These are phyloP conservation scores for Auricularia sp. DNA, from an alignment of 768 basidiomycete genomes.

Conservation along the genomic window DNA sequence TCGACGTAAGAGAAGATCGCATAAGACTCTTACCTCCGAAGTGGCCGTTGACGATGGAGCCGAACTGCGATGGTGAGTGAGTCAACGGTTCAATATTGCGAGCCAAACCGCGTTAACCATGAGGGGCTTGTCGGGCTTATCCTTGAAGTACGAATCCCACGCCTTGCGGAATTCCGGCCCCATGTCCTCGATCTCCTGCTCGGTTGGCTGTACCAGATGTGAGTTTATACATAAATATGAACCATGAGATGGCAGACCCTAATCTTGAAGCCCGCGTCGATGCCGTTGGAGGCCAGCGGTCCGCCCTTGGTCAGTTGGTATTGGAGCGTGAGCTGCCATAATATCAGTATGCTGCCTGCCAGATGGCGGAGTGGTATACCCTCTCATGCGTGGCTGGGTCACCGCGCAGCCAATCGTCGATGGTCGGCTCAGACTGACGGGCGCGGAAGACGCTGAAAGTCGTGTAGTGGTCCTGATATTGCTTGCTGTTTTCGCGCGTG, in stretches of 20 bases:
- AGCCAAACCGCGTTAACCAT: slow-evolving; percentile 32
- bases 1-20: not conserved
- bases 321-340: slow-evolving; percentile 40
- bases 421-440: slow-evolving; percentile 25
- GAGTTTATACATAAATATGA: not conserved
- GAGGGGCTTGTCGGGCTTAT: slow-evolving; percentile 71
- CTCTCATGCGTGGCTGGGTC: slow-evolving; percentile 32
- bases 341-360: no score
- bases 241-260: slow-evolving; percentile 1
- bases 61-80: slow-evolving; percentile 32
- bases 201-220: slow-evolving; percentile 42
- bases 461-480: slow-evolving; percentile 70
- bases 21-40: slow-evolving; percentile 33
- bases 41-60: slow-evolving; percentile 39
- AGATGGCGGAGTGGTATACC: slow-evolving; percentile 15
- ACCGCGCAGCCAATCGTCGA: slow-evolving; percentile 63
- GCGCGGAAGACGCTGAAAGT: slow-evolving; percentile 60
- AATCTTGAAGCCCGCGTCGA: slow-evolving; percentile 69
- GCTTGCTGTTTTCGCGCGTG: slow-evolving; percentile 31
- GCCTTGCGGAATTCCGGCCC: slow-evolving; percentile 65
- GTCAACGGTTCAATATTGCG: not conserved
- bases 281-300: slow-evolving; percentile 55
- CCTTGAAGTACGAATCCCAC: slow-evolving; percentile 64
- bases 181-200: slow-evolving; percentile 64
- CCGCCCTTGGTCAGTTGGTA: slow-evolving; percentile 55